phyloP scores from a whole-genome alignment of 1,139 yeast genomes.

The Barnettozyma hawaiiensis region DNA sequence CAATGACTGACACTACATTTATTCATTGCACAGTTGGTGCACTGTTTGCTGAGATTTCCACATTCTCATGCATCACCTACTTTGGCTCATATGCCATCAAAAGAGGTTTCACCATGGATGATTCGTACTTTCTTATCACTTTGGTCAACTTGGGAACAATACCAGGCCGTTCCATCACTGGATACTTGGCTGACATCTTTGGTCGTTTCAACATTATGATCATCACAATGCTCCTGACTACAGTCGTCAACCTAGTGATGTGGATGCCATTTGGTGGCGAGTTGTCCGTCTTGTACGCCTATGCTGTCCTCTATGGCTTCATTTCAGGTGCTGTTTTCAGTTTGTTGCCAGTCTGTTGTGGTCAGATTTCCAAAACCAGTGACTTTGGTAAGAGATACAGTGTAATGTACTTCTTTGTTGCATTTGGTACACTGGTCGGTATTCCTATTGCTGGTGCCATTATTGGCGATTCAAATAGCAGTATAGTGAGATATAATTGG shows the following conservation, averaged over 20 bases:
- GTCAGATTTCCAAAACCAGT: slow-evolving; percentile 44
- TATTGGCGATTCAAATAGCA: slow-evolving; percentile 42
- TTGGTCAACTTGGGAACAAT: slow-evolving; percentile 44
- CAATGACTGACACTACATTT: slow-evolving; percentile 36
- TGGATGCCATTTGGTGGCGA: slow-evolving; percentile 52
- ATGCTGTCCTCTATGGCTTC: slow-evolving; percentile 49
- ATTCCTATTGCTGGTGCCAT: slow-evolving; percentile 35
- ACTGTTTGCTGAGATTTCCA: slow-evolving; percentile 37
- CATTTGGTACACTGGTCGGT: slow-evolving; percentile 41
- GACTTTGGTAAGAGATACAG: slow-evolving; percentile 46
- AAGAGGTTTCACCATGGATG: slow-evolving; percentile 36
- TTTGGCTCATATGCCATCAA: slow-evolving; percentile 43
- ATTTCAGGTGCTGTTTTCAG: slow-evolving; percentile 42
- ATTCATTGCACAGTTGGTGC: slow-evolving; percentile 37
- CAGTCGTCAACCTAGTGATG: slow-evolving; percentile 37
- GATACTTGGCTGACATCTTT: slow-evolving; percentile 39
- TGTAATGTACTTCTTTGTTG: slow-evolving; percentile 39
- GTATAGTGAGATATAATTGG: slow-evolving; percentile 29
- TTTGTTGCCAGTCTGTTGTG: slow-evolving; percentile 44
- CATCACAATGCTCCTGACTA: slow-evolving; percentile 33
- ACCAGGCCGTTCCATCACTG: slow-evolving; percentile 44
- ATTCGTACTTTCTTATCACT: slow-evolving; percentile 41
- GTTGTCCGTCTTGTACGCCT: slow-evolving; percentile 30
- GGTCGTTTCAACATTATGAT: slow-evolving; percentile 50
- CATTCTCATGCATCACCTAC: slow-evolving; percentile 39